Conservation (phyloP, 139 green algal species). For the Chlamydomonas incerta region DNA sequence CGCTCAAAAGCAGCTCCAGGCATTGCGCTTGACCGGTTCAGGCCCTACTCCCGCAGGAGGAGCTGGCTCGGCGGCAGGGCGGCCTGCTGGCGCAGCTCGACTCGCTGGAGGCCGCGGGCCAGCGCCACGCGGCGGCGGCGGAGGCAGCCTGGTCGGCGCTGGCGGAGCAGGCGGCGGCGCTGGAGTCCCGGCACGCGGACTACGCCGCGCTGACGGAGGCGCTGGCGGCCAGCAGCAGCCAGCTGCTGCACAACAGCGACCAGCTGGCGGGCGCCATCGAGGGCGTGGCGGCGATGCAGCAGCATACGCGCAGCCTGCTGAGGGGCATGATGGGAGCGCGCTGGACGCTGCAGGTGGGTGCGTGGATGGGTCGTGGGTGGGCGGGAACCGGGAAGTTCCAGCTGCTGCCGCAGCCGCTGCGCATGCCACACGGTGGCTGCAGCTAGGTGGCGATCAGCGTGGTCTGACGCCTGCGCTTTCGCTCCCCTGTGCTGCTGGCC, state of each 20-base stretch:
- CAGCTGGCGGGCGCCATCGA: constrained; percentile 26
- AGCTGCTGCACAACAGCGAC: background rate
- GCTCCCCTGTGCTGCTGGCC: background rate
- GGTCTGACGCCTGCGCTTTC: background rate
- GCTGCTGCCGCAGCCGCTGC: too few species aligned
- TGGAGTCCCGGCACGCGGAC: constrained; percentile 12
- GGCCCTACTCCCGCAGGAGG: background rate
- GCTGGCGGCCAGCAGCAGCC: background rate
- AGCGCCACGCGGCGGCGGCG: background rate
- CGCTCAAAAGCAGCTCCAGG: too few species aligned
- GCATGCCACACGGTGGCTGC: too few species aligned
- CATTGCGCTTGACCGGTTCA: too few species aligned
- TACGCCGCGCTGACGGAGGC: constrained; percentile 5
- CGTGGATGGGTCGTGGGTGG: background rate
- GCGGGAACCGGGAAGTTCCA: too few species aligned
- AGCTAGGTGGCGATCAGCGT: too few species aligned
- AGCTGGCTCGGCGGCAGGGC: constrained; percentile 7
- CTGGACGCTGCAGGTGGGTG: constrained; percentile 34
- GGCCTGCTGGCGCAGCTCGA: background rate
- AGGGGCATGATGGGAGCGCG: background rate
- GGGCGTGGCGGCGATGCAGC: constrained; percentile 9
- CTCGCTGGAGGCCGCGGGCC: background rate
- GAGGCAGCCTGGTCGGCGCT: background rate
- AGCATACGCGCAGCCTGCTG: constrained; percentile 18
- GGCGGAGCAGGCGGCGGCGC: background rate